Base-by-base conservation (phyloP, 2,329 filamentous ascomycete species). In the Fusarium praegraminearum region DNA sequence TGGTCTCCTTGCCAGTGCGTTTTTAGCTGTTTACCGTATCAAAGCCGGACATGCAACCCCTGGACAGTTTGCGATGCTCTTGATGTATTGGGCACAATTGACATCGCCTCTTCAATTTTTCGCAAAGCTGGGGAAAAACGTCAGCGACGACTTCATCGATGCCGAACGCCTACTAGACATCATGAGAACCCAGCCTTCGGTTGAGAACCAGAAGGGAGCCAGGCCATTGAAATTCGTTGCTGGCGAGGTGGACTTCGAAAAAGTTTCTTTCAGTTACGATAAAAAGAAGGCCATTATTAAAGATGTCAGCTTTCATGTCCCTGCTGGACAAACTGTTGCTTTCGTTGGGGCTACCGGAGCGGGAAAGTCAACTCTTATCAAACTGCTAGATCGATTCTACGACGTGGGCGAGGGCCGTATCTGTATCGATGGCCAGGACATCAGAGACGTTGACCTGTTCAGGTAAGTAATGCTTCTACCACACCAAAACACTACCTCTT, bases 1-100 rank as follows among this genome's bases (percentile, higher is more conserved):
- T 63, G 91, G 92, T 59, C 86, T 93, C 41, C 83, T 92, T 16
- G 90, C 90, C 5, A 87, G 87, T 36, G 83, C 86, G 3, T 87
- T 87, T 71, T 71, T 89, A 41, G 86, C 86, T 3, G 85, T 89
- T 1, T 91, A 89, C 76, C 90, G 91, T 67, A 89, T 93, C 56
- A 89, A 85, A 3, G 84, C 83, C n/a, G 85, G 85, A 2, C 79
- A 85, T 54, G 85, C 87, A 7, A 87, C 86, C 7, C 82, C 91
- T 13, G 91, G 91, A 57, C 85, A 91, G 68, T 93, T 93, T 71
- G 88, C 91, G 57, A 88, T 90, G 79, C 82, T 93, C 18, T 80
- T 93, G 63, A 90, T 90, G 55, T 93, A 93, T 77, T 92, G 92
- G 90, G 86, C 86, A 20, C 91, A 93, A 74, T 83, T 93, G 38